Conservation (phyloP, 2,329 filamentous ascomycete genomes). For the Zalaria obscura region DNA sequence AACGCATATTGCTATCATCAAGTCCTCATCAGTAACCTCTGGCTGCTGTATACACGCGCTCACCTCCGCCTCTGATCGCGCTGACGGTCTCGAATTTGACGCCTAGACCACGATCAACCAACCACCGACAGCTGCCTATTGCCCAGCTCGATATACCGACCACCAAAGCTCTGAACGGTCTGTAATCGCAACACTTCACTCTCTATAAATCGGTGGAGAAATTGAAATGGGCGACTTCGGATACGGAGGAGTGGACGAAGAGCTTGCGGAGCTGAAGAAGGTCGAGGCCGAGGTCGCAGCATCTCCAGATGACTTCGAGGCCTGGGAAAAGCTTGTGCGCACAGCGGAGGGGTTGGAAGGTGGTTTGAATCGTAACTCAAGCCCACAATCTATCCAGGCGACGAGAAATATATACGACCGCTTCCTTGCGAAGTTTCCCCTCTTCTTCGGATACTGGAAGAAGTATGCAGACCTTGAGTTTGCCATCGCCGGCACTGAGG, state of each 20-base stretch:
- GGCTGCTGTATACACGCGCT: too few relatives aligned
- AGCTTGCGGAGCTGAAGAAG: constrained; percentile 69
- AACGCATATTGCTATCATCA: too few relatives aligned
- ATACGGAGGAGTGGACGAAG: constrained; percentile 63
- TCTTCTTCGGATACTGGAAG: constrained; percentile 98
- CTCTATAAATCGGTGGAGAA: too few relatives aligned
- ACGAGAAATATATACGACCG: constrained; percentile 81
- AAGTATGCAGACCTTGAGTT: constrained; percentile 98
- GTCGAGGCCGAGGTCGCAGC: constrained; percentile 62
- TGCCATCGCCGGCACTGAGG: constrained; percentile 89
- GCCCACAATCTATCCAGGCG: constrained; percentile 77
- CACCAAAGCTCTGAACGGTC: too few relatives aligned
- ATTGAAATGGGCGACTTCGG: constrained; percentile 56
- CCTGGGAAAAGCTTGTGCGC: constrained; percentile 84
- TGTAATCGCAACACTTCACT: too few relatives aligned
- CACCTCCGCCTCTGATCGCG: too few relatives aligned
- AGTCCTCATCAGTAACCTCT: too few relatives aligned
- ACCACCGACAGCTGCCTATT: too few relatives aligned
- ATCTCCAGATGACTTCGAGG: constrained; percentile 83
- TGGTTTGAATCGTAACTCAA: constrained; percentile 91
- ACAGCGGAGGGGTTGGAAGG: constrained; percentile 76
- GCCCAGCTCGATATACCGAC: too few relatives aligned
- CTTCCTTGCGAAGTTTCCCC: constrained; percentile 85
- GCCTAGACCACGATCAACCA: too few relatives aligned
- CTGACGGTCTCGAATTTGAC: too few relatives aligned